phyloP scores from a whole-genome alignment of 352 stramenopile species.

The Phytophthora cactorum region DNA sequence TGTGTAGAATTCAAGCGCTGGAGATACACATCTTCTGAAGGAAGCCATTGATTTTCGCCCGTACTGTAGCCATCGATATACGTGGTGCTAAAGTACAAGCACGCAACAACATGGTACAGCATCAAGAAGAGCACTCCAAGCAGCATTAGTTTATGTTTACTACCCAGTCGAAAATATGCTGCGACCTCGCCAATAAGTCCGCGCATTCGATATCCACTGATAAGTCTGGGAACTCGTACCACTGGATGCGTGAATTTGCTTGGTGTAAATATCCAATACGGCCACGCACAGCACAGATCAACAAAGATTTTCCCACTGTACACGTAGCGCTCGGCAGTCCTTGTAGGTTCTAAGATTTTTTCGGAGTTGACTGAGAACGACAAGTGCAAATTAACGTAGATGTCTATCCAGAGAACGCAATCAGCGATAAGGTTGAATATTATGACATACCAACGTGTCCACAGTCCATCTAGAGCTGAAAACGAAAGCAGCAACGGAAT shows the following conservation, averaged over 20 bases:
- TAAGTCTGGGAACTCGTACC: slow-evolving; percentile 40
- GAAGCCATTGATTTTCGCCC: slow-evolving; percentile 51
- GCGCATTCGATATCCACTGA: slow-evolving; percentile 44
- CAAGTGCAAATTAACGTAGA: slow-evolving; percentile 58
- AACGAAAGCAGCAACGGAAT: slow-evolving; percentile 62
- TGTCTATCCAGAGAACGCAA: slow-evolving; percentile 47
- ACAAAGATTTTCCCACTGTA: slow-evolving; percentile 41
- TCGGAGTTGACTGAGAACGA: slow-evolving; percentile 57
- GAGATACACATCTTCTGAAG: slow-evolving; percentile 51
- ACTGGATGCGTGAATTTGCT: slow-evolving; percentile 13
- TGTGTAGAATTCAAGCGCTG: slow-evolving; percentile 40
- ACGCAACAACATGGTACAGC: slow-evolving; percentile 63
- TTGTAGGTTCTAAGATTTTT: slow-evolving; percentile 45
- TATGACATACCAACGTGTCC: slow-evolving; percentile 34
- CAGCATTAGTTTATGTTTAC: slow-evolving; percentile 45
- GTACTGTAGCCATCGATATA: slow-evolving; percentile 51
- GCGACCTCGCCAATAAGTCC: slow-evolving; percentile 46
- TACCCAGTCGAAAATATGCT: slow-evolving; percentile 48
- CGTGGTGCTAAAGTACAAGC: slow-evolving; percentile 58
- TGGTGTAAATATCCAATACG: slow-evolving; percentile 46
- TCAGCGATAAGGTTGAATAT: slow-evolving; percentile 43
- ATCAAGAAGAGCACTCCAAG: slow-evolving; percentile 50
- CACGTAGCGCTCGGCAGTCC: slow-evolving; percentile 46
- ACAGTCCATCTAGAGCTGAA: slow-evolving; percentile 34
- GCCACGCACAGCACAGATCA: slow-evolving; percentile 42